Evolutionary conservation across 1,139 yeast genomes (phyloP).

Genomic region (Magnusiomyces paraingens): DNA sequence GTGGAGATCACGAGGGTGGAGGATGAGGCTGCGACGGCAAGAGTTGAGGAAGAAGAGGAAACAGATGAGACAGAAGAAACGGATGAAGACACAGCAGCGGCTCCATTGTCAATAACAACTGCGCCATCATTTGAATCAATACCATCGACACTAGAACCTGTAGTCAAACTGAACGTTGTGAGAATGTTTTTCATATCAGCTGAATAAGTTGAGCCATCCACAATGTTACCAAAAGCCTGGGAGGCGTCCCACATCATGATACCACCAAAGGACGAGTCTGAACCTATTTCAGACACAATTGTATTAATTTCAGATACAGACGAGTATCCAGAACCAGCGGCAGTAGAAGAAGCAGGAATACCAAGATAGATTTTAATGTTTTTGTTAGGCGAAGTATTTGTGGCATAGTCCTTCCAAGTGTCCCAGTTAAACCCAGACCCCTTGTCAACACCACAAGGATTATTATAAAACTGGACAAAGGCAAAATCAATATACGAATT

Average conservation of each 20-base stretch:
- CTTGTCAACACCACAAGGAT: conserved; percentile 50
- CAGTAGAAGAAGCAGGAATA: conserved; percentile 59
- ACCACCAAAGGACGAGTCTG: conserved; percentile 62
- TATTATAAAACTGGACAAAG: conserved; percentile 88
- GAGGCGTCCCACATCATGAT: conserved; percentile 91
- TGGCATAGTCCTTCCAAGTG: conserved; percentile 71
- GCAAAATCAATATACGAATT: conserved; percentile 70
- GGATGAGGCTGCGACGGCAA: neutral
- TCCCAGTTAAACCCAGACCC: conserved; percentile 49
- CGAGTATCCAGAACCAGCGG: conserved; percentile 62
- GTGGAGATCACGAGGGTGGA: neutral
- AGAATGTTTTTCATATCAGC: conserved; percentile 40
- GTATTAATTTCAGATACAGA: conserved; percentile 21
- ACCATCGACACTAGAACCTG: neutral
- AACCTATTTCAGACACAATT: conserved; percentile 19
- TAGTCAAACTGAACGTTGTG: neutral
- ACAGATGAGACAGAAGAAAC: neutral
- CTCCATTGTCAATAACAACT: neutral
- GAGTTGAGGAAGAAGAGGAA: neutral
- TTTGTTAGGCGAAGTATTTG: conserved; percentile 53
- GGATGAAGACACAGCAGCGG: neutral
- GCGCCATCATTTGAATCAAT: neutral
- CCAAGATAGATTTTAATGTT: conserved; percentile 59
- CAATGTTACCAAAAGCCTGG: conserved; percentile 54
- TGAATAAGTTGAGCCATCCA: conserved; percentile 42